Percentiles rank a stretch among this genome's conserved stretches.
Evolutionary conservation across 2,329 filamentous ascomycete genomes (phyloP).

Genomic region (Neophaeococcomyces mojaviensis): DNA sequence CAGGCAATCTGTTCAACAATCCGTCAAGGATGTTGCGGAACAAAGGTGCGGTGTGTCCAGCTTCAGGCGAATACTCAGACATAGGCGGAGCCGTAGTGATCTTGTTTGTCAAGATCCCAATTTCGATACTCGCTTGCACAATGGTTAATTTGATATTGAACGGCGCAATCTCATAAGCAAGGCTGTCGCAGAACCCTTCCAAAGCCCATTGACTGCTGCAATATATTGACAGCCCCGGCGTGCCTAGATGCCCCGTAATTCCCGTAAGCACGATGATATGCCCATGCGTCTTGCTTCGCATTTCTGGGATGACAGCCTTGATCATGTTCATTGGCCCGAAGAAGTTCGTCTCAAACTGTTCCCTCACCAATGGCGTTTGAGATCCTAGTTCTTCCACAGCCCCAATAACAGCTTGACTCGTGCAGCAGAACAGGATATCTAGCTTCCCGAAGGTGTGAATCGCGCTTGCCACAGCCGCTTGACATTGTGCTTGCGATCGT

Average conservation of each 20-base stretch:
- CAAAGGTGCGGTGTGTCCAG: constrained; percentile 64
- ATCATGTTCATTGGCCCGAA: constrained; percentile 96
- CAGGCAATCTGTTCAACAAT: constrained; percentile 68
- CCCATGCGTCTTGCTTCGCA: constrained; percentile 72
- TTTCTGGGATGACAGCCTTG: constrained; percentile 72
- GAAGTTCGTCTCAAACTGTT: constrained; percentile 92
- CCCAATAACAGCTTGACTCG: constrained; percentile 81
- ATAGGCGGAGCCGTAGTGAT: constrained; percentile 78
- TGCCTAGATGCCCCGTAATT: constrained; percentile 86
- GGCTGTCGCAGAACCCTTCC: constrained; percentile 87
- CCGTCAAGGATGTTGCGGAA: constrained; percentile 75
- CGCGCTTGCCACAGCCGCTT: constrained; percentile 79
- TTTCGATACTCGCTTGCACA: constrained; percentile 90
- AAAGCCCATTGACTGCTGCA: constrained; percentile 90
- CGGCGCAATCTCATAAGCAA: constrained; percentile 92
- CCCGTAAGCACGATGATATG: constrained; percentile 87
- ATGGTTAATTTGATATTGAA: constrained; percentile 97
- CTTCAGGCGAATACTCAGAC: constrained; percentile 58
- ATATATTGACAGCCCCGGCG: constrained; percentile 82
- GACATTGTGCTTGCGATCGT: constrained; percentile 42
- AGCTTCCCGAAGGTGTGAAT: constrained; percentile 76
- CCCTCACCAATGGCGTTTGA: constrained; percentile 67
- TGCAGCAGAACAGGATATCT: constrained; percentile 85
- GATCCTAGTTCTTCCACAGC: constrained; percentile 84
- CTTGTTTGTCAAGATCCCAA: constrained; percentile 76